Evolutionary conservation across 768 basidiomycete species (phyloP), one percentile per base, ranked within the genome.

Genomic region (Lactarius hatsudake): DNA sequence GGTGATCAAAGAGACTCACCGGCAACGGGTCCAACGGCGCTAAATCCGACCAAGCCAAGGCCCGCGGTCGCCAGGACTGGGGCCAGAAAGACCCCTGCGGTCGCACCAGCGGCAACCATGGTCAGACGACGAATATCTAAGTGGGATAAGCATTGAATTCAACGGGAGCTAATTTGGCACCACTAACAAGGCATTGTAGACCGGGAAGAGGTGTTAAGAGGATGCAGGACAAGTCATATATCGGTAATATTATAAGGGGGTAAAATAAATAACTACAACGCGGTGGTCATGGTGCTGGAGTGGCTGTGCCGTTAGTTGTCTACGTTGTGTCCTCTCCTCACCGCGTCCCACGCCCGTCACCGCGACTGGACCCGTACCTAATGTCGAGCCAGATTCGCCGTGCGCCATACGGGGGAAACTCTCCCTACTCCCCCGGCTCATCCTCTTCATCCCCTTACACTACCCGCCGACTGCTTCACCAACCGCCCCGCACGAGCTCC

Each of bases 401-500:
- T 53, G 10, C 23, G 23, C 26, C 51, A 17, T 23, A 26, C 23
- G 26, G 13, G 5, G 23, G 23, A 0, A 7, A 28, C 26, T 2
- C 23, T 2, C 23, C 10, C 48, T 51, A 51, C 48, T 10, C 23
- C 5, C 12, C 23, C 5, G 23, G 20, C 12, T 23, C 48, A 1
- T 13, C 69, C 34, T 59, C 65, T 1, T 3, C 59, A 13, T 57
- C 66, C 3, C 12, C 69, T 13, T 62, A 62, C 15, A 32, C 67
- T 7, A 40, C 28, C 20, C 67, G 69, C 36, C 69, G 61, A 9
- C 18, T 20, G 28, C 32, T 60, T 32, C 58, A 36, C 5, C 36
- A 59, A 32, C 56, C 63, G 7, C 69, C 59, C n/a, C 75, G 81
- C 58, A 66, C 74, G 1, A 81, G 81, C 2, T 90, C 90, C 7